Percentiles rank a stretch among this genome's conserved stretches.
Conservation (phyloP, 305 asterid genomes). For the Fraxinus ornus region DNA sequence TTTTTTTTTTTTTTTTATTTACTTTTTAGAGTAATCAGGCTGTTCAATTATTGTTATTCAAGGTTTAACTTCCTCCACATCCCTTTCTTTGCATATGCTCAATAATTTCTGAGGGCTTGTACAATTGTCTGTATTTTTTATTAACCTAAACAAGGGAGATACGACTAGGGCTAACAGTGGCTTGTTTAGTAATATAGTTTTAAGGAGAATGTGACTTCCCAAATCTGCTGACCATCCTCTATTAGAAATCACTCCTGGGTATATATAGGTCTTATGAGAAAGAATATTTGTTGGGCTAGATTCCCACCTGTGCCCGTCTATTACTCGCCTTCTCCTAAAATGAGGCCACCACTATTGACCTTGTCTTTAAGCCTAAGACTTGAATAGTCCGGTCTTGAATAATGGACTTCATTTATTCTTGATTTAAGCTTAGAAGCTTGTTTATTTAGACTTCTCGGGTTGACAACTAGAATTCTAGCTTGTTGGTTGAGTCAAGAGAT, state of each 20-base stretch:
- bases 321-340: neutral
- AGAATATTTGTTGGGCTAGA: neutral
- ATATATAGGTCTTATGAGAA: neutral
- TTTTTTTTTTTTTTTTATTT: neutral
- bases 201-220: neutral
- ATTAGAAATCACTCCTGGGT: neutral
- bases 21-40: neutral
- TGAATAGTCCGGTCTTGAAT: neutral
- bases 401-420: neutral
- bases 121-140: neutral
- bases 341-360: neutral
- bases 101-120: neutral
- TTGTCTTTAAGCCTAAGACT: neutral
- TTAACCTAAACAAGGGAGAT: conserved; percentile 17
- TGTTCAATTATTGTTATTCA: neutral
- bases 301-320: neutral
- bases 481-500: conserved; percentile 7
- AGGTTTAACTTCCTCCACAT: conserved; percentile 1
- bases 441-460: neutral
- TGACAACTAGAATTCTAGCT: conserved; percentile 7
- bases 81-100: neutral
- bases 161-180: neutral
- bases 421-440: neutral
- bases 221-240: neutral
- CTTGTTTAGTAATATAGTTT: conserved; percentile 2